Base-by-base conservation (phyloP, 805 yeast species). In the Kodamaea hsintzibuensis region DNA sequence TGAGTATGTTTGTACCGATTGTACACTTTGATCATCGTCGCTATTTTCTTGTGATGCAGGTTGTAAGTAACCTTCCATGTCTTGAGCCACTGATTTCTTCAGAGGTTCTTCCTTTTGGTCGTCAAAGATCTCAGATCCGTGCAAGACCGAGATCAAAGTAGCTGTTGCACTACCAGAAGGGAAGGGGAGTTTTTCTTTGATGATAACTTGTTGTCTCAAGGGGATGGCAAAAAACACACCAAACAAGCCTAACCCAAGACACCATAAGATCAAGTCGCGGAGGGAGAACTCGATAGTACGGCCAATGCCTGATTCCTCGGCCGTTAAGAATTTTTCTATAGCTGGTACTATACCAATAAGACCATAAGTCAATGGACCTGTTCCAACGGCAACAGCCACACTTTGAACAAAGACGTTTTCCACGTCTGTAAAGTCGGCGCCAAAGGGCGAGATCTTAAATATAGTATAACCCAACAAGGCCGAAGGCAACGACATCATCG, bases 101-200 rank as follows among this genome's bases (percentile, higher is more conserved):
- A 22, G 37, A 1, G 45, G 42, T 12, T 17, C 14, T 9, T 25
- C 49, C 50, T 42, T 55, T n/a, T 22, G 55, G 10, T 75, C 82
- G 16, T 71, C 65, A 49, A 67, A 74, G 49, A 85, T 67, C 45
- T 81, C 82, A 0, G 90, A 83, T 27, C 88, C 86, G 69, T 89
- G 97, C 35, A 93, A 76, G 1, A 95, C 97, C 1, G 92, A 83
- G 17, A 93, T 93, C 60, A 93, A 76, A 2, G 96, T 91, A 0
- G 97, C 98, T 0, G 98, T 95, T 1, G 99, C 98, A 58, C 89
- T 83, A 0, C 99, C 99, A 42, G 96, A 89, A 0, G 99, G 99
- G 64, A 93, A 93, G 1, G 92, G 89, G 38, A 95, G 78, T 64
- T 89, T 89, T 62, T 91, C 97, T 61, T 82, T 83, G n/a, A 91